phyloP scores from a whole-genome alignment of 1,284 basidiomycete genomes.

The Tilletia horrida region DNA sequence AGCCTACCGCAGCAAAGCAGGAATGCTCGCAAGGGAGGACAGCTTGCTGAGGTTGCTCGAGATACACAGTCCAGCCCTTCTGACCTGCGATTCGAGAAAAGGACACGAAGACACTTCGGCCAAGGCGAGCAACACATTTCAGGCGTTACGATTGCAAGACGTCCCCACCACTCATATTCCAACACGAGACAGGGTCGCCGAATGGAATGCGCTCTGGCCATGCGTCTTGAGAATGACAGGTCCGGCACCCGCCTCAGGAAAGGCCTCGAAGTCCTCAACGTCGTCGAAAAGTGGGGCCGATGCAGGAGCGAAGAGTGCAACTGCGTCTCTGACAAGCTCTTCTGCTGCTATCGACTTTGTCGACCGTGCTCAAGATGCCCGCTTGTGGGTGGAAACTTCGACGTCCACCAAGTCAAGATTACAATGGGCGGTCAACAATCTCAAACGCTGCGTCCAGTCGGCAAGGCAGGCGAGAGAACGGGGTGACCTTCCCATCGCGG shows the following conservation, averaged over 20 bases:
- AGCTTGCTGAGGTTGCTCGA: neutral
- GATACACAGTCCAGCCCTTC: neutral
- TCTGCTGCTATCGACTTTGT: conserved; percentile 25
- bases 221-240: conserved; percentile 31
- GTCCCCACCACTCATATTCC: conserved; percentile 73
- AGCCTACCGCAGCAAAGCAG: neutral
- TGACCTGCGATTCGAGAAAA: neutral
- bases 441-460: conserved; percentile 28
- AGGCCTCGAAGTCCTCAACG: neutral
- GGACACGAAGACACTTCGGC: conserved; percentile 30
- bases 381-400: conserved; percentile 22
- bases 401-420: neutral
- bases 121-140: neutral
- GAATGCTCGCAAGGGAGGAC: neutral
- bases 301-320: neutral
- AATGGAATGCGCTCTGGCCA: conserved; percentile 55
- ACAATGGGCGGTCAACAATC: conserved; percentile 19
- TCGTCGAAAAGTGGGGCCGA: neutral
- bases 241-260: neutral
- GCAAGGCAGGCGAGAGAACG: conserved; percentile 27
- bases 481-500: conserved; percentile 26
- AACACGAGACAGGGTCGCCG: conserved; percentile 65
- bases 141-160: conserved; percentile 59
- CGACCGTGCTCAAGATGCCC: conserved; percentile 34
- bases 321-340: neutral